These are phyloP conservation scores for Angomonas desouzai DNA, from an alignment of 208 protist genomes.

Conservation along the genomic window DNA sequence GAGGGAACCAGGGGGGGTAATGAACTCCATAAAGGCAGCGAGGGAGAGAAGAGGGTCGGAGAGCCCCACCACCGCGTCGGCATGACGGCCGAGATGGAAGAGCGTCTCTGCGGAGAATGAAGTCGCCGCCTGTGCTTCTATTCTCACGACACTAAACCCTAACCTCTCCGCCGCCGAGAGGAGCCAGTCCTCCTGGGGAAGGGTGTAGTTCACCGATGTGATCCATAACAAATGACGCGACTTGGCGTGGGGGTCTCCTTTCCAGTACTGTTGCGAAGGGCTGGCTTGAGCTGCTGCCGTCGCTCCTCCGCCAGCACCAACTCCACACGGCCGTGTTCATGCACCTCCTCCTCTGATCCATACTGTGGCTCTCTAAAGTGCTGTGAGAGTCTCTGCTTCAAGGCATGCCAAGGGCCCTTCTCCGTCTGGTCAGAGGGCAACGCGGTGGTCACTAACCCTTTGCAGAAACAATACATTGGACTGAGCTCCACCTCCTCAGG, in stretches of 20 bases:
- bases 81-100: constrained; percentile 39
- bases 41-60: constrained; percentile 34
- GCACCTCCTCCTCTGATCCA: neutral
- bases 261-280: constrained; percentile 3
- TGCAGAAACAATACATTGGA: constrained; percentile 45
- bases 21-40: constrained; percentile 43
- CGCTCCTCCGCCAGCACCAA: constrained; percentile 13
- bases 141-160: constrained; percentile 38
- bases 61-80: constrained; percentile 43
- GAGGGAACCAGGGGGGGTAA: constrained; percentile 14
- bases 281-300: neutral
- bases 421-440: neutral
- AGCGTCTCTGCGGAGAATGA: constrained; percentile 25
- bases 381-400: constrained; percentile 16
- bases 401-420: constrained; percentile 4
- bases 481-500: constrained; percentile 18
- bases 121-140: constrained; percentile 16
- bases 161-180: constrained; percentile 21
- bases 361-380: constrained; percentile 23
- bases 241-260: neutral
- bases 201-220: constrained; percentile 18
- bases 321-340: neutral
- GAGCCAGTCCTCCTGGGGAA: constrained; percentile 20
- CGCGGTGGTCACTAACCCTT: constrained; percentile 18
- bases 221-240: constrained; percentile 34